A percentile compares a stretch with the other conserved stretches of the same genome.
These are phyloP conservation scores for Naematelia encephala DNA, from an alignment of 768 basidiomycete genomes.

Conservation along the genomic window DNA sequence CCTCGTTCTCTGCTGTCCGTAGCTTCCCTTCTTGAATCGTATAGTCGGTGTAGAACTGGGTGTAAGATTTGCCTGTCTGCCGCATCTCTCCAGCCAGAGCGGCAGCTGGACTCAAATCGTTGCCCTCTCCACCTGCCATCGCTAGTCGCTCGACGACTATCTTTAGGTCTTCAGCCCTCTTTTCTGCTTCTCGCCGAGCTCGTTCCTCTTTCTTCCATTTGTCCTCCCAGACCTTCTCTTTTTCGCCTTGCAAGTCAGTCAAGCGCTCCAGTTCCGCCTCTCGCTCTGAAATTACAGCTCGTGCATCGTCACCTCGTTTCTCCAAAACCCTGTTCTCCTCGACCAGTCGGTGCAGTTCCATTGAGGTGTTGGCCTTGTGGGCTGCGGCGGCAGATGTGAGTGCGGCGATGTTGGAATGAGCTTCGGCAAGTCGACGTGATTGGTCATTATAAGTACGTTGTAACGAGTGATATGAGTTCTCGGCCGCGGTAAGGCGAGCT, in stretches of 20 bases:
- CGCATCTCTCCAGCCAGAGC: slow-evolving; percentile 78
- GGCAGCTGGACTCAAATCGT: slow-evolving; percentile 78
- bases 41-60: slow-evolving; percentile 89
- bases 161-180: slow-evolving; percentile 67
- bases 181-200: slow-evolving; percentile 67
- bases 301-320: slow-evolving; percentile 78
- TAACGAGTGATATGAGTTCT: slow-evolving; percentile 67
- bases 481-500: slow-evolving; percentile 64
- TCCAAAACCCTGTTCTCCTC: slow-evolving; percentile 81
- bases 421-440: slow-evolving; percentile 70
- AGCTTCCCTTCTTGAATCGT: slow-evolving; percentile 80
- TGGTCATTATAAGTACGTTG: slow-evolving; percentile 70
- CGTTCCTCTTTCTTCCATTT: slow-evolving; percentile 70
- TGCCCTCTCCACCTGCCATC: slow-evolving; percentile 55
- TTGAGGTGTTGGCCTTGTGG: slow-evolving; percentile 75
- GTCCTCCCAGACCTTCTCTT: slow-evolving; percentile 65
- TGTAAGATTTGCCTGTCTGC: slow-evolving; percentile 75
- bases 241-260: slow-evolving; percentile 64
- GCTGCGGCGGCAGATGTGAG: slow-evolving; percentile 75
- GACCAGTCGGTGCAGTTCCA: slow-evolving; percentile 69
- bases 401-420: slow-evolving; percentile 69
- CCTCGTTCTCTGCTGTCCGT: slow-evolving; percentile 72
- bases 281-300: slow-evolving; percentile 73
- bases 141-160: slow-evolving; percentile 49
- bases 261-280: slow-evolving; percentile 78